Evolutionary conservation across 352 stramenopile species (phyloP).

Genomic region (Peronospora tabacina): DNA sequence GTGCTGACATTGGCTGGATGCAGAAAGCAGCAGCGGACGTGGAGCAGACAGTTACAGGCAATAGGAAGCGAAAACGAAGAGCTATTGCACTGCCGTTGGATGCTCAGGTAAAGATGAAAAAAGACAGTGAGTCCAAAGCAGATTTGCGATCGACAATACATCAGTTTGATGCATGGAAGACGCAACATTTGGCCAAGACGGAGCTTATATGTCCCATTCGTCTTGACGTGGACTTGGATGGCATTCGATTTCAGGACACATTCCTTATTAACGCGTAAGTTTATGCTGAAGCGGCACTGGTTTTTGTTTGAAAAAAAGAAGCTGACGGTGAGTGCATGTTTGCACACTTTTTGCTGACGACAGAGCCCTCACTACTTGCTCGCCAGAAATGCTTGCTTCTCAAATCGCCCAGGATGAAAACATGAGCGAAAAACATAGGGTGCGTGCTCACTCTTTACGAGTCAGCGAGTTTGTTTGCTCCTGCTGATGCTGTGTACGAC

Average conservation of each 20-base stretch:
- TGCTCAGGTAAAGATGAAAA: conserved; percentile 8
- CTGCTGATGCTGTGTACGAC: conserved; percentile 3
- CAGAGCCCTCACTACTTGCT: conserved; percentile 27
- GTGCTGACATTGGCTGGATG: neutral
- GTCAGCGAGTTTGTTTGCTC: neutral
- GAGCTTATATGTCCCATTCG: conserved; percentile 68
- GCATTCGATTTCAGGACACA: conserved; percentile 69
- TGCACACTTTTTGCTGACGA: neutral
- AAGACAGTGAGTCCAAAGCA: conserved; percentile 2
- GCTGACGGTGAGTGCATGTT: conserved; percentile 1
- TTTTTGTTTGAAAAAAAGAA: neutral
- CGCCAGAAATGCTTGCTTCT: conserved; percentile 46
- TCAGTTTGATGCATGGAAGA: conserved; percentile 19
- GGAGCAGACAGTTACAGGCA: conserved; percentile 7
- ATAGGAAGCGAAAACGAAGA: conserved; percentile 59
- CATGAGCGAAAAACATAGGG: conserved; percentile 40
- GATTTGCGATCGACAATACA: conserved; percentile 9
- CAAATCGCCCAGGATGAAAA: conserved; percentile 59
- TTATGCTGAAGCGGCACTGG: neutral
- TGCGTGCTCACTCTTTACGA: conserved; percentile 4
- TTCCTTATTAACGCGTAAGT: conserved; percentile 59
- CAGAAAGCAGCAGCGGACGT: conserved; percentile 20
- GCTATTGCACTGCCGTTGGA: conserved; percentile 38
- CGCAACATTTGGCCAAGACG: conserved; percentile 7
- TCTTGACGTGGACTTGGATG: conserved; percentile 69